phyloP scores from a whole-genome alignment of 768 basidiomycete genomes.

The Hirschioporus abietinus region DNA sequence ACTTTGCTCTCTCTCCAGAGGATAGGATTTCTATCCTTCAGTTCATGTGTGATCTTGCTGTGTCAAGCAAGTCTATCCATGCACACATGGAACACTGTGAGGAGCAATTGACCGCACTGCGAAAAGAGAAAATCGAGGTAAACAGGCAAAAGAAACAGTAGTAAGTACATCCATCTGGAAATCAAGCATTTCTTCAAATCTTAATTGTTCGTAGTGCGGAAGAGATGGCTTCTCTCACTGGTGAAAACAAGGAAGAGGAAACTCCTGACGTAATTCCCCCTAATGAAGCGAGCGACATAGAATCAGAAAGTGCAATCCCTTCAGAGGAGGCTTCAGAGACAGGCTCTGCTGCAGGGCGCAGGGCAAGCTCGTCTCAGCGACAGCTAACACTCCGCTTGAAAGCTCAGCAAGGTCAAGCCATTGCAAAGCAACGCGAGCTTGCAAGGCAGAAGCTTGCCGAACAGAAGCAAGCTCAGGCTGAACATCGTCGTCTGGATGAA shows the following conservation, averaged over 20 bases:
- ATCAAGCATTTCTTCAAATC: constrained; percentile 10
- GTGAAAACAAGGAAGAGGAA: constrained; percentile 48
- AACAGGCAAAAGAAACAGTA: constrained; percentile 85
- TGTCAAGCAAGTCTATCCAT: constrained; percentile 87
- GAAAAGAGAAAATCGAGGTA: constrained; percentile 95
- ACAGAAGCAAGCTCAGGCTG: constrained; percentile 74
- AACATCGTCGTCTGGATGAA: constrained; percentile 80
- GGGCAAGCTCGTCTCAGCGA: constrained; percentile 40
- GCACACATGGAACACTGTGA: constrained; percentile 88
- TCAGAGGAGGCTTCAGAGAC: constrained; percentile 61
- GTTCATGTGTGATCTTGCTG: constrained; percentile 85
- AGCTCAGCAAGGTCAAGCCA: constrained; percentile 48
- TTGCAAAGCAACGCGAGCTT: constrained; percentile 77
- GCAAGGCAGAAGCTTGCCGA: constrained; percentile 74
- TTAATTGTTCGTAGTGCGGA: constrained; percentile 44
- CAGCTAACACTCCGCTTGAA: constrained; percentile 49
- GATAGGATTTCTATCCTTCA: constrained; percentile 83
- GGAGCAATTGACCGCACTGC: constrained; percentile 80
- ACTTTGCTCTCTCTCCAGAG: constrained; percentile 61
- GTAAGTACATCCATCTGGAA: constrained; percentile 46
- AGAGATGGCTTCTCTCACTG: constrained; percentile 62
- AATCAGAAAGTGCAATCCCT: constrained; percentile 57
- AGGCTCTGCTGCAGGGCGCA: constrained; percentile 34
- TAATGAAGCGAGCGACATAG: constrained; percentile 46
- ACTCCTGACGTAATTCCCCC: constrained; percentile 23